Evolutionary conservation across 805 yeast species (phyloP).

Genomic region (Candida vaughaniae): DNA sequence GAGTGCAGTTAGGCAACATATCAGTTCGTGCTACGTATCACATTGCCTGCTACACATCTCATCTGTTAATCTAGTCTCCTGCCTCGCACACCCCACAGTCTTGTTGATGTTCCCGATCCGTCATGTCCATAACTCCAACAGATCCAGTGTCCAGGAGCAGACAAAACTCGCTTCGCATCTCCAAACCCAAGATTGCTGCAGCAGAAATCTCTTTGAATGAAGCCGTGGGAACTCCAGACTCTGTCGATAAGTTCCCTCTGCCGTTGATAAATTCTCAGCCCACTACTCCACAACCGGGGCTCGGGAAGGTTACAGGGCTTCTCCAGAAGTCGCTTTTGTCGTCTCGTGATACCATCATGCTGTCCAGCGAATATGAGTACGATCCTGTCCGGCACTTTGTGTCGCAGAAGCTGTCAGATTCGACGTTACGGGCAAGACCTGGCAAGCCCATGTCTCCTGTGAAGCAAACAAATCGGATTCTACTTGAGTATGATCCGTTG

Average conservation of each 20-base stretch:
- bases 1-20: too few species aligned
- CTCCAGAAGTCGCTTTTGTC: slow-evolving; percentile 23
- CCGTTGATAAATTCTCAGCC: not conserved
- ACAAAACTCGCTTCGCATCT: slow-evolving; percentile 12
- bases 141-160: slow-evolving; percentile 10
- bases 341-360: slow-evolving; percentile 7
- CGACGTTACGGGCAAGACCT: slow-evolving; percentile 6
- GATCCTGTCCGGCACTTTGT: too few species aligned
- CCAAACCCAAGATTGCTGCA: slow-evolving; percentile 14
- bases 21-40: too few species aligned
- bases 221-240: slow-evolving; percentile 12
- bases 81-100: too few species aligned
- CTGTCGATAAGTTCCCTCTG: too few species aligned
- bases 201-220: slow-evolving; percentile 14
- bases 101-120: too few species aligned
- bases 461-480: slow-evolving; percentile 79
- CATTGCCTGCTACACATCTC: too few species aligned
- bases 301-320: slow-evolving; percentile 29
- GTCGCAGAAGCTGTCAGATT: slow-evolving; percentile 11
- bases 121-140: slow-evolving; percentile 1
- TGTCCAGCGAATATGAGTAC: slow-evolving; percentile 2
- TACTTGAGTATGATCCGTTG: slow-evolving; percentile 85
- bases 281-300: not conserved
- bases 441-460: slow-evolving; percentile 37
- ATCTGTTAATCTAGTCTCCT: too few species aligned